phyloP scores from a whole-genome alignment of 768 basidiomycete species.

The Trametes cubensis region DNA sequence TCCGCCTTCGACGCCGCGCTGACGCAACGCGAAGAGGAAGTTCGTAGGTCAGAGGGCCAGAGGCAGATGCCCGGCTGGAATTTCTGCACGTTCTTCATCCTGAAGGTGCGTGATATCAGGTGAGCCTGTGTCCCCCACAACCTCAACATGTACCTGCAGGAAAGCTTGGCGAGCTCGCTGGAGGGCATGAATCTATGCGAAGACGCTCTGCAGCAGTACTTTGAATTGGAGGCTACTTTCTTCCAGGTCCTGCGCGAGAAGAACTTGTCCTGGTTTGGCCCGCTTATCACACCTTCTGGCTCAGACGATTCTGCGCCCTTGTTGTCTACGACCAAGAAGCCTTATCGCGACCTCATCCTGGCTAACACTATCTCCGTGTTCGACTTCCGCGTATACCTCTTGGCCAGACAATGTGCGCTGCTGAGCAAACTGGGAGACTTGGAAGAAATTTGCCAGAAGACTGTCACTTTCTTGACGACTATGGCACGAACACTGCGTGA shows the following conservation, averaged over 20 bases:
- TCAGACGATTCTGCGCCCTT: constrained; percentile 83
- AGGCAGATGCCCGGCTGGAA: constrained; percentile 97
- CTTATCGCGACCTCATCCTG: constrained; percentile 87
- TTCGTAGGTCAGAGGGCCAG: constrained; percentile 86
- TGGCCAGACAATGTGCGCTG: constrained; percentile 81
- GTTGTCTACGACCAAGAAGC: constrained; percentile 77
- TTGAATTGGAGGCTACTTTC: constrained; percentile 89
- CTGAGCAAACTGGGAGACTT: constrained; percentile 70
- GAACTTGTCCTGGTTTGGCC: constrained; percentile 91
- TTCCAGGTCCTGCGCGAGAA: constrained; percentile 72
- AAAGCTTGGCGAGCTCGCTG: constrained; percentile 90
- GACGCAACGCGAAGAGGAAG: constrained; percentile 83
- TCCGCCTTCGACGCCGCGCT: constrained; percentile 82
- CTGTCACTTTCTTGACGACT: constrained; percentile 70
- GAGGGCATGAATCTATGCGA: constrained; percentile 89
- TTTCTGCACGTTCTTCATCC: constrained; percentile 94
- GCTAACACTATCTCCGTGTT: constrained; percentile 91
- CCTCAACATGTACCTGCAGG: constrained; percentile 49
- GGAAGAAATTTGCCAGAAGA: constrained; percentile 71
- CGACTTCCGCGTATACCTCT: constrained; percentile 89
- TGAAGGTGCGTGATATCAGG: constrained; percentile 64
- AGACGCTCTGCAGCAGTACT: constrained; percentile 86
- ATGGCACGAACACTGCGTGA: constrained; percentile 79
- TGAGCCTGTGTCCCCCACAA: neutral
- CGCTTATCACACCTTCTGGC: constrained; percentile 67